A percentile compares a stretch with the other conserved stretches of the same genome.
phyloP scores from a whole-genome alignment of 169 alveolate species.

The Eimeria zaria region DNA sequence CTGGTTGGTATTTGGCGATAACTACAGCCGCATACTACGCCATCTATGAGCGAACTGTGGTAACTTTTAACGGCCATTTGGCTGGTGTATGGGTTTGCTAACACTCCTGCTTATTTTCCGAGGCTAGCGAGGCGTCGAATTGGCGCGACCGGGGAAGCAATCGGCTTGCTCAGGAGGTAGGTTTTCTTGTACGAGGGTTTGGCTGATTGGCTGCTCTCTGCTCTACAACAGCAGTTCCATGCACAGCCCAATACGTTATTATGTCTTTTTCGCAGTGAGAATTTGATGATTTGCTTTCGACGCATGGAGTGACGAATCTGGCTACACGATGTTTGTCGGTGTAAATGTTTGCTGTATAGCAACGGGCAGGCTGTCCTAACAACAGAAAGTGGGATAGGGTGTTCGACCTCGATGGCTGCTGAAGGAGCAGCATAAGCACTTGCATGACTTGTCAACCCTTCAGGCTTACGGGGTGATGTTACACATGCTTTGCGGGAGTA shows the following conservation, averaged over 20 bases:
- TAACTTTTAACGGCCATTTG: not conserved
- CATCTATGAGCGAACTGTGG: not conserved
- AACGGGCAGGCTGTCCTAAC: not conserved
- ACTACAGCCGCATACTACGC: not conserved
- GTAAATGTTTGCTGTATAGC: not conserved
- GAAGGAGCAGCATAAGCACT: not conserved
- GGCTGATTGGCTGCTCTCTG: not conserved
- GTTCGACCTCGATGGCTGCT: not conserved
- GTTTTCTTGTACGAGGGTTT: not conserved
- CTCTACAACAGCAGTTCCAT: not conserved
- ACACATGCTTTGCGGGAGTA: not conserved
- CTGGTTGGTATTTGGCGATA: not conserved
- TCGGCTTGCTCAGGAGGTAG: not conserved
- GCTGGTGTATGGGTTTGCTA: not conserved
- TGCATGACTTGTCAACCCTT: too few species aligned
- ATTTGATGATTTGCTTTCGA: not conserved
- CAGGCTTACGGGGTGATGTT: not conserved
- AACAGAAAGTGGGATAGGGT: not conserved
- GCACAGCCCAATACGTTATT: not conserved
- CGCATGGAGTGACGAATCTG: not conserved
- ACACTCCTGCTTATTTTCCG: not conserved
- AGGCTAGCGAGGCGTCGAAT: not conserved
- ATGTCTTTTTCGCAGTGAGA: not conserved
- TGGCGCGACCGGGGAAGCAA: not conserved
- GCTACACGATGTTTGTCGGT: not conserved